These are phyloP conservation scores for Lunularia cruciata DNA, from an alignment of 225 moss, liverwort and hornwort genomes.

Conservation along the genomic window DNA sequence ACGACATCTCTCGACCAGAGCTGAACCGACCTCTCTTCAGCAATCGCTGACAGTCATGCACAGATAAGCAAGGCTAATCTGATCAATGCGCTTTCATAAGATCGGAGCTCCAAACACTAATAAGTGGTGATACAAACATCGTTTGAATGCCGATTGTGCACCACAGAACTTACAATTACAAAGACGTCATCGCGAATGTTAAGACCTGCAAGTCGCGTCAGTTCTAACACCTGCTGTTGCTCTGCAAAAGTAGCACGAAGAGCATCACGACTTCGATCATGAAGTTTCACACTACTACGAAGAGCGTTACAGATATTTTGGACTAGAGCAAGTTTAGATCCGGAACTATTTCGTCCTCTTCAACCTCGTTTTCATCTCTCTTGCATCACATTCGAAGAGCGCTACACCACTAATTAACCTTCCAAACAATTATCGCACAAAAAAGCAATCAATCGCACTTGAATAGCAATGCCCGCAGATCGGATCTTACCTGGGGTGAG, in stretches of 20 bases:
- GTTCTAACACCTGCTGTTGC: conserved; percentile 89
- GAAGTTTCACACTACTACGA: too few relatives aligned
- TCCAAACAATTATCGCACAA: neutral
- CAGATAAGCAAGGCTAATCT: neutral
- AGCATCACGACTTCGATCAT: too few relatives aligned
- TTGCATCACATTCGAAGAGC: neutral
- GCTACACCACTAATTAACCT: neutral
- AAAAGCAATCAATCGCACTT: neutral
- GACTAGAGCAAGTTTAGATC: too few relatives aligned
- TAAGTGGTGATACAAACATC: neutral
- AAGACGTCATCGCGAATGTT: conserved; percentile 80
- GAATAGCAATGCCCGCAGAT: neutral
- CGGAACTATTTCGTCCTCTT: too few relatives aligned
- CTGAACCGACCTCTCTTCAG: neutral
- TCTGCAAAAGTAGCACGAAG: conserved; percentile 49
- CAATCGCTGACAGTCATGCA: neutral
- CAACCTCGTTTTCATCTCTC: neutral
- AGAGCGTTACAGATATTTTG: too few relatives aligned
- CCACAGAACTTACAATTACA: conserved; percentile 64
- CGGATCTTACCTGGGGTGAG: conserved; percentile 36
- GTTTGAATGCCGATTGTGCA: neutral
- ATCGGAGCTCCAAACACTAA: neutral
- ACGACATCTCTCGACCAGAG: neutral
- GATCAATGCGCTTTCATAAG: neutral
- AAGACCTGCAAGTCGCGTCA: conserved; percentile 86